Evolutionary conservation across 202 grass and related monocot species (phyloP).

Genomic region (Alloteropsis angusta): DNA sequence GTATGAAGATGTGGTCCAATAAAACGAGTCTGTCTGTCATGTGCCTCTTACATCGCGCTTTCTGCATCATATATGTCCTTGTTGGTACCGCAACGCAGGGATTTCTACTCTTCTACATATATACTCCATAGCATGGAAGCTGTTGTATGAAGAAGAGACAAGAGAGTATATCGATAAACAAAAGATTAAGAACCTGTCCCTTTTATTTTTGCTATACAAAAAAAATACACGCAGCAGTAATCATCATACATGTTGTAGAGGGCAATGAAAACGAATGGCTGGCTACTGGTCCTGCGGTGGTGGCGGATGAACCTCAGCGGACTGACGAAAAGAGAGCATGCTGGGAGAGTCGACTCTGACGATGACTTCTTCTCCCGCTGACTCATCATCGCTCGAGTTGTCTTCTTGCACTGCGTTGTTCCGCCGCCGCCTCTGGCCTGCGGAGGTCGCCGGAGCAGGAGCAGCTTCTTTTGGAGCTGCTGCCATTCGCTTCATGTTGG

Average conservation of each 20-base stretch:
- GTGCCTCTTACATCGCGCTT: background rate
- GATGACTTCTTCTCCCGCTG: conserved; percentile 63
- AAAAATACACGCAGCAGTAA: too few species aligned
- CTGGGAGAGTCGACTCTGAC: conserved; percentile 86
- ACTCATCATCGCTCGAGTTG: conserved; percentile 66
- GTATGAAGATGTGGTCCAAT: too few species aligned
- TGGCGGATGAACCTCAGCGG: background rate
- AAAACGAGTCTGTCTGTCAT: background rate
- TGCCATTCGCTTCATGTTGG: conserved; percentile 25
- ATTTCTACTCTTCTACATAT: background rate
- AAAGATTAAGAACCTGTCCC: background rate
- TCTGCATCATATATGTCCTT: background rate
- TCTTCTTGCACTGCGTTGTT: conserved; percentile 12
- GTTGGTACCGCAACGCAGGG: too few species aligned
- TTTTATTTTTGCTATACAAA: background rate
- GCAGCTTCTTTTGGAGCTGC: background rate
- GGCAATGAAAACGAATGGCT: too few species aligned
- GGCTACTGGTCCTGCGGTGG: background rate
- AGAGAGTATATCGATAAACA: background rate
- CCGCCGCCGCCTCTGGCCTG: background rate
- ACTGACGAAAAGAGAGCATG: conserved; percentile 52
- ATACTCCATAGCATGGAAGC: background rate
- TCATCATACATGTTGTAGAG: too few species aligned
- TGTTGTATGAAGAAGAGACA: background rate
- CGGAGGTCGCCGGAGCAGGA: background rate